Base-by-base conservation (phyloP, 805 yeast genomes). In the Ogataea methanolica region DNA sequence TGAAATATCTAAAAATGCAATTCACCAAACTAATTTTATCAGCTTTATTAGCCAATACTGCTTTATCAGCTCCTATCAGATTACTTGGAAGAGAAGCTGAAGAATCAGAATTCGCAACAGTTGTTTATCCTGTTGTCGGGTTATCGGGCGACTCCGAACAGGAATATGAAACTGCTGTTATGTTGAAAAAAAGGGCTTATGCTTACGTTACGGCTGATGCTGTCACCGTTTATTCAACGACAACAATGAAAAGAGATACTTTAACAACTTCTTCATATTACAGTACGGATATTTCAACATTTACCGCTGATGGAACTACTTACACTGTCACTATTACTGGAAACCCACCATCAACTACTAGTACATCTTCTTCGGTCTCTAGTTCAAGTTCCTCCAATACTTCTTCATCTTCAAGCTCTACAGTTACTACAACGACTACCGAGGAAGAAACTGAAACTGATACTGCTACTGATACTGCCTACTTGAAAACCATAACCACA, bases 201-300 rank as follows among this genome's bases (percentile, higher is more conserved):
- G 63, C 52, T 4, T 55, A 55, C 33, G 61, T 62, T 29, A 61
- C 66, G 9, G 62, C 57, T 2, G 52, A 43, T 34, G 51, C 65
- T 4, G 62, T 59, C 26, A 60, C 62, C 5, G 46, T 47, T 15
- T 55, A 58, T 26, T 44, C 46, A 5, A 53, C 57, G 14, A 56
- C 59, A 9, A 41, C 53, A 19, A 55, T 56, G 16, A 41, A 50
- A n/a, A 51, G 47, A 7, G 29, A 36, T 19, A 58, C 62, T 3
- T 57, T 51, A 21, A 54, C 59, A 15, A 48, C 50, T 6, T 49
- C 50, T 14, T 26, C 46, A 19, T 43, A 36, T 15, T 38, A 42
- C 31, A 41, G 42, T 21, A 48, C 54, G 6, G 35, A 26, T 36
- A 44, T 44, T 16, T 34, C 46, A 4, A 51, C 52, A 6, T 42